phyloP scores from a whole-genome alignment of 768 basidiomycete genomes.

The Gloeostereum incarnatum region DNA sequence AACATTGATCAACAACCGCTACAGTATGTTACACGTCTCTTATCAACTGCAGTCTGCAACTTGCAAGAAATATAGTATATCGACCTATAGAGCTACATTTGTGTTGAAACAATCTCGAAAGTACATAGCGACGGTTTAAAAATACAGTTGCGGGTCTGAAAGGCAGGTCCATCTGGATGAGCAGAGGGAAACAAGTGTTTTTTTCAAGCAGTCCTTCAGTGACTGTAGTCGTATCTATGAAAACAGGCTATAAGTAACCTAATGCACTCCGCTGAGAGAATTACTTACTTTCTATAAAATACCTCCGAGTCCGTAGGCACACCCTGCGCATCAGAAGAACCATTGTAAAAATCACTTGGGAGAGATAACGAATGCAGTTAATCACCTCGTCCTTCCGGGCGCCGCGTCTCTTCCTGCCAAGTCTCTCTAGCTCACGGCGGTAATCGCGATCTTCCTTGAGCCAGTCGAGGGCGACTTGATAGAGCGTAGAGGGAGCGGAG shows the following conservation, averaged over 20 bases:
- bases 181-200: constrained; percentile 9
- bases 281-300: constrained; percentile 74
- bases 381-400: constrained; percentile 48
- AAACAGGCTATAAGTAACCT: constrained; percentile 6
- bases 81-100: no score
- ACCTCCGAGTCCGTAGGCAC: constrained; percentile 71
- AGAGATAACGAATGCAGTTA: no score
- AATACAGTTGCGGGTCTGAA: no score
- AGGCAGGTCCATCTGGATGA: constrained; percentile 13
- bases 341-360: no score
- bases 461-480: constrained; percentile 79
- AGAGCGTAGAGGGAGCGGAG: constrained; percentile 35
- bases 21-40: no score
- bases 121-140: no score
- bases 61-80: no score
- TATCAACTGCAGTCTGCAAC: no score
- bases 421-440: constrained; percentile 46
- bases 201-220: constrained; percentile 17
- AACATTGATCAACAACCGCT: no score
- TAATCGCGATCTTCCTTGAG: constrained; percentile 72
- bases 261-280: background rate
- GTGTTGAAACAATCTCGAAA: no score
- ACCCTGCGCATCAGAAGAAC: no score
- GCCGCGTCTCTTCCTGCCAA: constrained; percentile 54
- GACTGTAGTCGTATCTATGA: constrained; percentile 41